A percentile compares a stretch with the other conserved stretches of the same genome.
These are phyloP conservation scores for Eragrostis curvula DNA, from an alignment of 176 grass and related monocot genomes.

Conservation along the genomic window DNA sequence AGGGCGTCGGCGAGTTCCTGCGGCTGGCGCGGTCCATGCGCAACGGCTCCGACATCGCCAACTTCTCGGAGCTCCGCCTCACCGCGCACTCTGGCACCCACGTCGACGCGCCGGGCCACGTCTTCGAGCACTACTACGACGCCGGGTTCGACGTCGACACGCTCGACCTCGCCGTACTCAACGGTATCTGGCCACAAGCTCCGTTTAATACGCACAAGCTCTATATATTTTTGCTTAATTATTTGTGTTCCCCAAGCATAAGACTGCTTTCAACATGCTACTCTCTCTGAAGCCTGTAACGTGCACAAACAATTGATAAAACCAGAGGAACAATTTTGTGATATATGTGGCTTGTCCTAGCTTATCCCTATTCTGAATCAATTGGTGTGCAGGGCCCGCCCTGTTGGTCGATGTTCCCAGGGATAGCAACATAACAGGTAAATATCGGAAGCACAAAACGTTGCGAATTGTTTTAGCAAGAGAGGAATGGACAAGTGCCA, in stretches of 20 bases:
- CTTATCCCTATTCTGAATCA: background rate
- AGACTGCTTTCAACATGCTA: background rate
- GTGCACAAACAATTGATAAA: background rate
- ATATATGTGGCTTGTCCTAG: background rate
- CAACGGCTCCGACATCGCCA: slow-evolving; percentile 73
- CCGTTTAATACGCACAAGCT: background rate
- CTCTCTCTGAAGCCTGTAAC: background rate
- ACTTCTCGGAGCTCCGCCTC: slow-evolving; percentile 77
- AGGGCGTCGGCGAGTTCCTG: slow-evolving; percentile 65
- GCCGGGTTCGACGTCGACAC: slow-evolving; percentile 73
- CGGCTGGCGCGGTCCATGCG: slow-evolving; percentile 61
- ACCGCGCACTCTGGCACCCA: slow-evolving; percentile 75
- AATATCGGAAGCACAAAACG: background rate
- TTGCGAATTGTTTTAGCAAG: background rate
- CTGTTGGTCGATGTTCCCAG: slow-evolving; percentile 80
- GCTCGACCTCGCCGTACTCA: slow-evolving; percentile 67
- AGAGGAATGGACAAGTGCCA: background rate
- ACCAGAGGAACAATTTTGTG: too few relatives aligned
- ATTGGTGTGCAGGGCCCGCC: slow-evolving; percentile 58
- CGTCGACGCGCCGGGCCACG: slow-evolving; percentile 79
- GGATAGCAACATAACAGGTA: slow-evolving; percentile 83
- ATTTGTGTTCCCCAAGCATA: background rate
- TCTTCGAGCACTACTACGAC: slow-evolving; percentile 74
- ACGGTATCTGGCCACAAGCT: slow-evolving; percentile 37
- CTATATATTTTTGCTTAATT: background rate